These are phyloP conservation scores for Leishmania arabica DNA, from an alignment of 208 protist species.

Conservation along the genomic window DNA sequence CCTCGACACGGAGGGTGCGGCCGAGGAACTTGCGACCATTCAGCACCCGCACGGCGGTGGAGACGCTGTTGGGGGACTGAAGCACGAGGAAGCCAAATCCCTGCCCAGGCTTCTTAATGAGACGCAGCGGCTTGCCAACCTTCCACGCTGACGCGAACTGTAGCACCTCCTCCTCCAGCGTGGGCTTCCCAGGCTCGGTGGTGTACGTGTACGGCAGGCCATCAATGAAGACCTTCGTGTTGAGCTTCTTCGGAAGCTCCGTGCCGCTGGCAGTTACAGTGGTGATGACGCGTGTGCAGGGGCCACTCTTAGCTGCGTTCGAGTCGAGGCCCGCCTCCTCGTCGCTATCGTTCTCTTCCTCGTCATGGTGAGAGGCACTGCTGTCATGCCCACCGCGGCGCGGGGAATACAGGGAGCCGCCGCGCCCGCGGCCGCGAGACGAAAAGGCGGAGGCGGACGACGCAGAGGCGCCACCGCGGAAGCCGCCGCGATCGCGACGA, in stretches of 20 bases:
- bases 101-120: slow-evolving; percentile 91
- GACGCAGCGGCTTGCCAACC: slow-evolving; percentile 80
- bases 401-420: neutral
- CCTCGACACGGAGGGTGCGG: slow-evolving; percentile 83
- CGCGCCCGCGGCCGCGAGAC: slow-evolving; percentile 17
- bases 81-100: slow-evolving; percentile 92
- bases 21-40: slow-evolving; percentile 91
- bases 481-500: neutral
- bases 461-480: neutral
- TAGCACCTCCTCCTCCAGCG: slow-evolving; percentile 82
- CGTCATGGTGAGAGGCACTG: neutral
- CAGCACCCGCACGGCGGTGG: slow-evolving; percentile 81
- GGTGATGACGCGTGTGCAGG: slow-evolving; percentile 53
- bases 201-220: slow-evolving; percentile 85
- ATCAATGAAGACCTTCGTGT: slow-evolving; percentile 92
- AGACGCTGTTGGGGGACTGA: slow-evolving; percentile 84
- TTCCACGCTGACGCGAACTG: slow-evolving; percentile 86
- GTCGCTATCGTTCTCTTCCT: neutral
- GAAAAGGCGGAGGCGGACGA: slow-evolving; percentile 1
- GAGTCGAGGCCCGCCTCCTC: slow-evolving; percentile 2
- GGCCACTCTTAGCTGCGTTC: slow-evolving; percentile 5
- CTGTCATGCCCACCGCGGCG: slow-evolving; percentile 10
- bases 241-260: slow-evolving; percentile 82
- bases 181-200: slow-evolving; percentile 46
- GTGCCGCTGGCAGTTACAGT: slow-evolving; percentile 69